phyloP scores from a whole-genome alignment of 2,329 filamentous ascomycete species.

The Metarhizium anisopliae region DNA sequence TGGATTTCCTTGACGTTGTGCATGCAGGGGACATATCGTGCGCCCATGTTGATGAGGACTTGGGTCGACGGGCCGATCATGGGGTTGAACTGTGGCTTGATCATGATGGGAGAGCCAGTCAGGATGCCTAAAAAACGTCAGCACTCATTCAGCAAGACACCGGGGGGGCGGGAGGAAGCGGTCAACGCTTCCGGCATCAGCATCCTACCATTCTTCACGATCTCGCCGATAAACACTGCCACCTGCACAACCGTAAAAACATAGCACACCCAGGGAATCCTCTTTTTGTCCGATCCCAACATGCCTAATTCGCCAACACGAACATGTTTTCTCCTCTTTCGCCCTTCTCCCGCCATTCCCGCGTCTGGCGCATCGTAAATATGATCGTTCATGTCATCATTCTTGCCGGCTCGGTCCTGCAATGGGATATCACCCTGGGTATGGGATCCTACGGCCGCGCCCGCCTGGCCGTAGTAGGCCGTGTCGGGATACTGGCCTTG shows the following conservation, averaged over 20 bases:
- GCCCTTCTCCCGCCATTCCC: slow-evolving; percentile 12
- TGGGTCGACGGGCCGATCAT: slow-evolving; percentile 94
- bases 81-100: slow-evolving; percentile 80
- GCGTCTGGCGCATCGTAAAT: slow-evolving; percentile 47
- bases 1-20: slow-evolving; percentile 65
- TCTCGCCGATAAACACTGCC: slow-evolving; percentile 78
- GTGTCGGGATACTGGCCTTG: slow-evolving; percentile 40
- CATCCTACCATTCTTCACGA: slow-evolving; percentile 70
- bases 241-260: slow-evolving; percentile 68
- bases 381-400: slow-evolving; percentile 43
- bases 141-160: background rate
- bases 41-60: slow-evolving; percentile 94
- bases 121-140: slow-evolving; percentile 47
- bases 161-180: too few species aligned
- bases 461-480: slow-evolving; percentile 43
- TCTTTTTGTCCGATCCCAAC: slow-evolving; percentile 45
- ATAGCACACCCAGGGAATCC: slow-evolving; percentile 75
- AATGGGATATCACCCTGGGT: slow-evolving; percentile 48
- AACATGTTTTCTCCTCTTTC: slow-evolving; percentile 33
- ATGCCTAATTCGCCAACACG: slow-evolving; percentile 52
- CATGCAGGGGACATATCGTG: slow-evolving; percentile 91
- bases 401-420: slow-evolving; percentile 37
- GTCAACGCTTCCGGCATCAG: background rate
- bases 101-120: slow-evolving; percentile 71
- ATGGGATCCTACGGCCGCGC: slow-evolving; percentile 23